phyloP scores from a whole-genome alignment of 805 yeast genomes.

The Candida sanyiensis region DNA sequence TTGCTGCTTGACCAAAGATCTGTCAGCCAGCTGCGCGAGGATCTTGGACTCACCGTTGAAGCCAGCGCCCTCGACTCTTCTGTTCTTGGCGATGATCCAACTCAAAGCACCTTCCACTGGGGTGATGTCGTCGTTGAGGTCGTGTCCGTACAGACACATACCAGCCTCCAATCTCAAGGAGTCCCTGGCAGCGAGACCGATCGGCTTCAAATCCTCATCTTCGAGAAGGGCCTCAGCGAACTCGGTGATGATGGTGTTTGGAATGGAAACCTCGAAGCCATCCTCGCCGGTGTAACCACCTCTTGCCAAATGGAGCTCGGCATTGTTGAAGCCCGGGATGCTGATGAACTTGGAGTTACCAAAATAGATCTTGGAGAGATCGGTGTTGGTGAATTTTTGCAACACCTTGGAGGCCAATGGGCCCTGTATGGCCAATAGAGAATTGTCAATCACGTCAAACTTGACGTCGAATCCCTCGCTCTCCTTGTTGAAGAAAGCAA shows the following conservation, averaged over 20 bases:
- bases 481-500: constrained; percentile 54
- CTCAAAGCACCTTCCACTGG: constrained; percentile 87
- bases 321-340: constrained; percentile 30
- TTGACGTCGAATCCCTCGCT: constrained; percentile 31
- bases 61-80: constrained; percentile 46
- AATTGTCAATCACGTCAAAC: constrained; percentile 54
- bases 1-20: constrained; percentile 45
- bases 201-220: constrained; percentile 62
- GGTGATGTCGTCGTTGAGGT: constrained; percentile 68
- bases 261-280: constrained; percentile 89
- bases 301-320: constrained; percentile 73
- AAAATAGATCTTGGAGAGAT: constrained; percentile 60
- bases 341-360: constrained; percentile 46
- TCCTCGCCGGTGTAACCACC: constrained; percentile 99
- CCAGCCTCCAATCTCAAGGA: constrained; percentile 95
- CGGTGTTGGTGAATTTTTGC: constrained; percentile 53
- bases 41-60: constrained; percentile 79
- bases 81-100: constrained; percentile 82
- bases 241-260: constrained; percentile 48
- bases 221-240: constrained; percentile 57
- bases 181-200: constrained; percentile 98
- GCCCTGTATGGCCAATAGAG: constrained; percentile 89
- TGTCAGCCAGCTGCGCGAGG: constrained; percentile 63
- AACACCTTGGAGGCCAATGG: constrained; percentile 72
- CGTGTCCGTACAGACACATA: constrained; percentile 95